Evolutionary conservation across 2,329 filamentous ascomycete species (phyloP).

Genomic region (Colletotrichum truncatum): DNA sequence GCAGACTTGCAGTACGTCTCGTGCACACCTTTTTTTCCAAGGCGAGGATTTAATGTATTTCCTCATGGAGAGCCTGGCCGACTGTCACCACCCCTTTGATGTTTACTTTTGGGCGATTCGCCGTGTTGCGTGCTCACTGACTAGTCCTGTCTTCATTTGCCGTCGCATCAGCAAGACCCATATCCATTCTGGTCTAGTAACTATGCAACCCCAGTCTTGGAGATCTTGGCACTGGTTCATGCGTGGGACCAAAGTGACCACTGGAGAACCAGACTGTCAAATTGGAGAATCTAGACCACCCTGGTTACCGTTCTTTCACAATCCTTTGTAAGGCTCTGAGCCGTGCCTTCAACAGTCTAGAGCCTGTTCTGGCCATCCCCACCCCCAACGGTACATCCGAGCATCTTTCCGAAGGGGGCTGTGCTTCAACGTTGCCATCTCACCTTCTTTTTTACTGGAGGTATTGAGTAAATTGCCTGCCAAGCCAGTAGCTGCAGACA

Average conservation of each 20-base stretch:
- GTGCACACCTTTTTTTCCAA: not conserved
- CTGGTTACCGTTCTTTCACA: not conserved
- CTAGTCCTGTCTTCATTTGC: not conserved
- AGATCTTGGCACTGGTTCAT: not conserved
- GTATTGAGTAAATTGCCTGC: constrained; percentile 18
- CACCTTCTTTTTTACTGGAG: not conserved
- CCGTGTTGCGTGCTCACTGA: not conserved
- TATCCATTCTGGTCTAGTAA: not conserved
- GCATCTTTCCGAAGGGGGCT: constrained; percentile 11
- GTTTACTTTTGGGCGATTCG: not conserved
- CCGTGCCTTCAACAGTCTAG: not conserved
- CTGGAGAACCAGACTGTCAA: not conserved
- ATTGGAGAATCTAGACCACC: not conserved
- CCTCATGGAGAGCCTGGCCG: not conserved
- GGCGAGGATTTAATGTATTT: not conserved
- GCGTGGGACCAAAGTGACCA: not conserved
- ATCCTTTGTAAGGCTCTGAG: not conserved
- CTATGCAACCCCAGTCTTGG: not conserved
- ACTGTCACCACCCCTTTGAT: not conserved
- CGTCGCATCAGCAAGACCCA: too few species aligned
- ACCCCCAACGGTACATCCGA: not conserved
- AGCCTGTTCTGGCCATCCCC: not conserved
- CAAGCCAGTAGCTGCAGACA: not conserved
- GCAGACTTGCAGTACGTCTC: not conserved
- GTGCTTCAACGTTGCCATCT: not conserved